Evolutionary conservation across 2,329 filamentous ascomycete species (phyloP), one percentile per base, ranked within the genome.

Genomic region (Aspergillus spinulosporus): DNA sequence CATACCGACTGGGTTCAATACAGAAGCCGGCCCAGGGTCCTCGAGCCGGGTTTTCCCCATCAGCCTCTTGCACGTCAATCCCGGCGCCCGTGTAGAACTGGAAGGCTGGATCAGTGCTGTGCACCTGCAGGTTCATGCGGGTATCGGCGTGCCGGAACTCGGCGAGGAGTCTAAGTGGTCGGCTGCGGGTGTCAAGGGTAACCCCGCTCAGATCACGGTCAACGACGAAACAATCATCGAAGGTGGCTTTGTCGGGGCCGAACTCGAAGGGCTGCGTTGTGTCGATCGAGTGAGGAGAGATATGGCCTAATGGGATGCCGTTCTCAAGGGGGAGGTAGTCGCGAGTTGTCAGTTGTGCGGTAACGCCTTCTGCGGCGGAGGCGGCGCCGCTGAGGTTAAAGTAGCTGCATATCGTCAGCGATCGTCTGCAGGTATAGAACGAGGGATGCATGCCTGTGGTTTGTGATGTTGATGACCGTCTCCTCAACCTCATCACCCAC

Each of bases 71-170:
- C 9, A 96, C 88, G 65, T 94, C 78, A 62, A 95, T 92, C 68
- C 86, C 88, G 69, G 89, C 88, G 62, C 93, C 94, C 0, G 92
- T 95, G 76, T 97, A 97, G 77, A 97, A 96, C 74, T 97, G 93
- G 80, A 97, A 97, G 0, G 91, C 90, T 0, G 94, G 94, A 79
- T 97, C 93, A 0, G 93, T 97, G 78, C 90, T 94, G 67, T 86
- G 80, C 4, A 96, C 88, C 74, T 97, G 90, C 49, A 97, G 84
- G 71, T 95, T 88, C 63, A 97, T 81, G 60, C 85, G 84, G 31
- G 86, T 88, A 49, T 79, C 80, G 4, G 90, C 84, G 72, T 97
- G 90, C 72, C 83, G 83, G 57, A 94, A 89, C 26, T 83, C 78
- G 45, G 90, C 84, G 45, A 93, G 84, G 57, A 83, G 85, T 56